phyloP scores from a whole-genome alignment of 345 rosid species.

The Pseudoturritis turrita region DNA sequence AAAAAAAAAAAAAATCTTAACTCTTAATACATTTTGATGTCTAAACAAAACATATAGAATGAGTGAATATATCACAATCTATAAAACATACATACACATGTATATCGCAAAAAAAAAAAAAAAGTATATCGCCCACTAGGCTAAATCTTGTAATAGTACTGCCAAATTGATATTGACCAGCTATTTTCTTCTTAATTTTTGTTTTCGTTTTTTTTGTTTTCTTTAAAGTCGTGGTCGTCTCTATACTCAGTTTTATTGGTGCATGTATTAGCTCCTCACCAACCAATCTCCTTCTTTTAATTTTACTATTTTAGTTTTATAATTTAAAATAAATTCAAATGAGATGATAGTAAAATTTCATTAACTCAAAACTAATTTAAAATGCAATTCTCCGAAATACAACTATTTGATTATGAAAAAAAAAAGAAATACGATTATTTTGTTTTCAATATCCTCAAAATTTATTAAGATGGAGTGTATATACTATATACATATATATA shows the following conservation, averaged over 20 bases:
- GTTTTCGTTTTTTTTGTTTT: not conserved
- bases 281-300: not conserved
- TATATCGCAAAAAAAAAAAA: too few species aligned
- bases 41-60: not conserved
- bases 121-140: conserved; percentile 11
- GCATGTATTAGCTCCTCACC: conserved; percentile 15
- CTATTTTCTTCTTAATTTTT: not conserved
- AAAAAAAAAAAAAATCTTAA: too few species aligned
- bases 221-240: conserved; percentile 1
- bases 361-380: not conserved
- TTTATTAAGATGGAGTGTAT: not conserved
- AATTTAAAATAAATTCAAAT: too few species aligned
- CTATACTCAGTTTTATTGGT: not conserved
- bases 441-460: not conserved
- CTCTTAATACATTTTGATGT: too few species aligned
- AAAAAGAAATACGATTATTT: not conserved
- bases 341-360: not conserved
- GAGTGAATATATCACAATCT: too few species aligned
- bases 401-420: not conserved
- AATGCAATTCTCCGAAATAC: not conserved
- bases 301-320: not conserved
- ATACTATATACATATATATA: too few species aligned
- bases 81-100: not conserved
- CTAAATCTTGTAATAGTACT: conserved; percentile 3
- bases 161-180: conserved; percentile 12